These are phyloP conservation scores for Solanum tarijense DNA, from an alignment of 257 asterid species.

Conservation along the genomic window DNA sequence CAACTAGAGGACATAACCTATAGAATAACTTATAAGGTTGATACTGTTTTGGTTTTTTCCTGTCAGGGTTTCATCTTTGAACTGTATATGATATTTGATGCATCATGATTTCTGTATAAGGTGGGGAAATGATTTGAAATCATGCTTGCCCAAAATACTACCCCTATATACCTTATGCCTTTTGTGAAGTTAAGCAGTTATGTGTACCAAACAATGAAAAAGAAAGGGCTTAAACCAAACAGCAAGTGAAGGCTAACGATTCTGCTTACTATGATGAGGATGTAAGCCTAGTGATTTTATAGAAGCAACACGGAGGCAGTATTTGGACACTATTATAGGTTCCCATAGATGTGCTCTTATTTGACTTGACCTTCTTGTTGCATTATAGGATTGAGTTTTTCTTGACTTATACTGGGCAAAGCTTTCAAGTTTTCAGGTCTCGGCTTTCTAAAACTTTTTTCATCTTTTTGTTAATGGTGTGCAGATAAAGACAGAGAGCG, in stretches of 20 bases:
- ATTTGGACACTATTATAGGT: not conserved
- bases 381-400: not conserved
- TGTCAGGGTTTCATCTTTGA: not conserved
- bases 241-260: not conserved
- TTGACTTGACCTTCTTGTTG: not conserved
- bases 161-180: not conserved
- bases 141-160: not conserved
- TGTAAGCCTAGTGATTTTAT: not conserved
- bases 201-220: not conserved
- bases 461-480: conserved; percentile 2
- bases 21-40: not conserved
- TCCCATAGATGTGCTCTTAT: not conserved
- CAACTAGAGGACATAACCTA: not conserved
- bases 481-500: conserved; percentile 88
- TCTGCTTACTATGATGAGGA: not conserved
- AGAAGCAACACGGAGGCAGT: not conserved
- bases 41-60: not conserved
- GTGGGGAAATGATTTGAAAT: not conserved
- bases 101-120: not conserved
- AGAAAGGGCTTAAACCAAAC: not conserved
- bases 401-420: not conserved
- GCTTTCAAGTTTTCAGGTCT: not conserved
- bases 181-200: not conserved
- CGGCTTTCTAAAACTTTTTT: not conserved
- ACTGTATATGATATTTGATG: not conserved